Percentiles rank a stretch among this genome's conserved stretches.
phyloP scores from a whole-genome alignment of 495 filamentous ascomycete species.

The Neurospora sp. region DNA sequence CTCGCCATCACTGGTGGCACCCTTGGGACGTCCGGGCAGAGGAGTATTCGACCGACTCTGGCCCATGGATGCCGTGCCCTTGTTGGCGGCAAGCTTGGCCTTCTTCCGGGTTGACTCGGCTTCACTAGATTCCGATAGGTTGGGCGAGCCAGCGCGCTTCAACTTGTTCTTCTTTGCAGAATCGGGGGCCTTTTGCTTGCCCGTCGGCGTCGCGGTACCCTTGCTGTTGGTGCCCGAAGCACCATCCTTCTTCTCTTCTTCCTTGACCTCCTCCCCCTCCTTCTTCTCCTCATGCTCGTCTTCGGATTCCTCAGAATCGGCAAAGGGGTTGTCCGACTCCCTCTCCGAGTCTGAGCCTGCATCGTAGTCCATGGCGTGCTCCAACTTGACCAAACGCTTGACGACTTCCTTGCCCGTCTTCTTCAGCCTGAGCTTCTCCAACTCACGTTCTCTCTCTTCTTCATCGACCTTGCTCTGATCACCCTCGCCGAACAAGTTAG shows the following conservation, averaged over 20 bases:
- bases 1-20: constrained; percentile 72
- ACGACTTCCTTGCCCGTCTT: constrained; percentile 63
- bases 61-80: constrained; percentile 34
- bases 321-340: constrained; percentile 55
- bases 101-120: constrained; percentile 86
- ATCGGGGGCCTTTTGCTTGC: constrained; percentile 41
- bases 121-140: constrained; percentile 78
- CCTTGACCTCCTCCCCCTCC: constrained; percentile 33
- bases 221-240: constrained; percentile 54
- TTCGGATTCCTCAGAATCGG: constrained; percentile 28
- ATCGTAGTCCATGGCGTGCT: constrained; percentile 78
- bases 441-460: constrained; percentile 60
- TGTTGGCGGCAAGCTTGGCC: constrained; percentile 53
- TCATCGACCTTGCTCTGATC: constrained; percentile 79
- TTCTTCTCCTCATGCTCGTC: constrained; percentile 32
- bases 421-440: constrained; percentile 55
- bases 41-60: constrained; percentile 42
- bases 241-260: constrained; percentile 52
- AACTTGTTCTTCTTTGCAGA: constrained; percentile 58
- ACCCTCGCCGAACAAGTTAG: constrained; percentile 76
- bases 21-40: constrained; percentile 46
- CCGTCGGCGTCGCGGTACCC: constrained; percentile 66
- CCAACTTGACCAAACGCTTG: constrained; percentile 71
- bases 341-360: constrained; percentile 55
- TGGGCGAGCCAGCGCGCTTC: constrained; percentile 81